These are phyloP conservation scores for Penicillium vulpinum DNA, from an alignment of 2,329 filamentous ascomycete species.

Conservation along the genomic window DNA sequence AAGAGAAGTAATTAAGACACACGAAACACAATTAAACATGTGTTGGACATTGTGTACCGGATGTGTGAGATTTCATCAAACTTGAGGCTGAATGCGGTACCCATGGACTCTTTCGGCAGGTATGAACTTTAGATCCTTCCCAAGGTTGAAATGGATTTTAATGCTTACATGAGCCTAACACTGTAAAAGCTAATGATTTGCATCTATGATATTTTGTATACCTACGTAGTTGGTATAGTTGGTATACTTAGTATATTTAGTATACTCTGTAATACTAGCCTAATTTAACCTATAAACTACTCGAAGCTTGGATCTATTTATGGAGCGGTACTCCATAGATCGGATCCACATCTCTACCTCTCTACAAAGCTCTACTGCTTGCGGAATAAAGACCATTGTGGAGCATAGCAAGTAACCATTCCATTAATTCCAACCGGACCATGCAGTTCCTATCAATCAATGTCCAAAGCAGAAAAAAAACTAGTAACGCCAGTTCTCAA, in stretches of 20 bases:
- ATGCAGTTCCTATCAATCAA: conserved; percentile 20
- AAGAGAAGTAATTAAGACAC: conserved; percentile 1
- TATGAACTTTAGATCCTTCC: neutral
- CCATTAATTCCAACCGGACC: conserved; percentile 8
- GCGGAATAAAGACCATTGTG: conserved; percentile 19
- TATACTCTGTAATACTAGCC: too few relatives aligned
- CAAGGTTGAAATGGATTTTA: neutral
- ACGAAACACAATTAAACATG: neutral
- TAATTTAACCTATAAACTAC: neutral
- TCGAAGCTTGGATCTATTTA: neutral
- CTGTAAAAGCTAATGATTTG: neutral
- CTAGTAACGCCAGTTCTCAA: neutral
- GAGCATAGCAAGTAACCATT: neutral
- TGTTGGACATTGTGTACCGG: neutral
- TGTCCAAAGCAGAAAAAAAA: conserved; percentile 13
- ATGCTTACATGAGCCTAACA: neutral
- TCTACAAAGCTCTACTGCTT: conserved; percentile 15
- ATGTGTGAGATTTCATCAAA: conserved; percentile 1
- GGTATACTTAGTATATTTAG: too few relatives aligned
- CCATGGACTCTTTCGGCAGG: too few relatives aligned
- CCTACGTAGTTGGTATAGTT: neutral
- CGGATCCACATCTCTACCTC: neutral
- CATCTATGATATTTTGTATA: too few relatives aligned
- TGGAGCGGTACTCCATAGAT: neutral
- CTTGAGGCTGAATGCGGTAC: conserved; percentile 2